Conservation (phyloP, 495 filamentous ascomycete species). For the Baudoinia panamericana region DNA sequence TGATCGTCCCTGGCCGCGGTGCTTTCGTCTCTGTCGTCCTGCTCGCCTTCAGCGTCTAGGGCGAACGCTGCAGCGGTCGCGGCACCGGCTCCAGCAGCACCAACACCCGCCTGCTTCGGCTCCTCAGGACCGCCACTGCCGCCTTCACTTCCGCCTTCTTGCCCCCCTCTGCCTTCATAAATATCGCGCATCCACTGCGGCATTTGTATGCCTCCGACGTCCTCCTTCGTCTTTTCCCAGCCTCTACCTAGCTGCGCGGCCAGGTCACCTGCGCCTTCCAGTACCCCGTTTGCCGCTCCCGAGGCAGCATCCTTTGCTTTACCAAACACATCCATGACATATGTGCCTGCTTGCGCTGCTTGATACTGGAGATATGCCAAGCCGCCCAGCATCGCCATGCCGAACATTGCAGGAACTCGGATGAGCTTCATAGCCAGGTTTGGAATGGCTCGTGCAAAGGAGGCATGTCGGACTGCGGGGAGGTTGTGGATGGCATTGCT, state of each 20-base stretch:
- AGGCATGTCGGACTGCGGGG: conserved; percentile 69
- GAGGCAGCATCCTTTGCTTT: conserved; percentile 56
- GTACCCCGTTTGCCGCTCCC: conserved; percentile 49
- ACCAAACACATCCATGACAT: conserved; percentile 66
- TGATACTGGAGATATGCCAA: conserved; percentile 93
- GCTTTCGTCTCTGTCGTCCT: conserved; percentile 49
- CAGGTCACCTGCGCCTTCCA: conserved; percentile 56
- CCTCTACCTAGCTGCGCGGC: conserved; percentile 65
- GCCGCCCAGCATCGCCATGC: conserved; percentile 72
- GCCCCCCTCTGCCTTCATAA: conserved; percentile 38
- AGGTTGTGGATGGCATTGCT: conserved; percentile 71
- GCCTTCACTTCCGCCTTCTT: conserved; percentile 29
- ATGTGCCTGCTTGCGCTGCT: conserved; percentile 80
- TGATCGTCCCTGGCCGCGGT: conserved; percentile 79
- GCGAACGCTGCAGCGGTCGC: conserved; percentile 65
- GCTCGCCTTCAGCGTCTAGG: conserved; percentile 56
- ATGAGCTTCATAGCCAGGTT: conserved; percentile 78
- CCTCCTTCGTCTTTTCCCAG: conserved; percentile 71
- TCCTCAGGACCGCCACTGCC: conserved; percentile 35
- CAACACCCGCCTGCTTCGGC: conserved; percentile 48
- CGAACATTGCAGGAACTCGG: conserved; percentile 79
- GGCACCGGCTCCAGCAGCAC: conserved; percentile 42
- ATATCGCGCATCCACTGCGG: conserved; percentile 81
- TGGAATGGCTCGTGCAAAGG: conserved; percentile 75
- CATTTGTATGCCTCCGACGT: conserved; percentile 37